These are phyloP conservation scores for Apiospora koreana DNA, from an alignment of 2,329 filamentous ascomycete species.

Conservation along the genomic window DNA sequence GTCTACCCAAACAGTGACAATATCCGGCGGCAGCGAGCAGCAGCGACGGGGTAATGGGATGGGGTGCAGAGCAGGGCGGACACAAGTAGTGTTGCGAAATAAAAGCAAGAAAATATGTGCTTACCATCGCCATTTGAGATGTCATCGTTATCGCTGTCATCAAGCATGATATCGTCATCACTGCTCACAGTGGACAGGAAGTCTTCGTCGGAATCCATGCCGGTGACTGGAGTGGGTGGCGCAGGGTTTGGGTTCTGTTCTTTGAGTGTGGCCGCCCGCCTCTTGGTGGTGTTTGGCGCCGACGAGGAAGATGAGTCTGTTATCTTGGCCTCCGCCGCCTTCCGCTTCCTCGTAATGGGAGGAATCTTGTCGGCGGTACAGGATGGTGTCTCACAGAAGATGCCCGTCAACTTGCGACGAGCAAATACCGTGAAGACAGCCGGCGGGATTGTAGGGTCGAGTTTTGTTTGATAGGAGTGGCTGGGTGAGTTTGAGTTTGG, in stretches of 20 bases:
- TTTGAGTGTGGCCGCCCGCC: slow-evolving; percentile 25
- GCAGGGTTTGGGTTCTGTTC: slow-evolving; percentile 39
- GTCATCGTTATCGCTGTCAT: slow-evolving; percentile 75
- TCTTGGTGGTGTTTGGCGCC: slow-evolving; percentile 21
- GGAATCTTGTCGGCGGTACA: slow-evolving; percentile 52
- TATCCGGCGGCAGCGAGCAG: background rate
- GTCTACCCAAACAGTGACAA: background rate
- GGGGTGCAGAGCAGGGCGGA: background rate
- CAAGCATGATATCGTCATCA: slow-evolving; percentile 72
- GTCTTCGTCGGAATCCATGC: slow-evolving; percentile 95
- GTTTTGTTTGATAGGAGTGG: background rate
- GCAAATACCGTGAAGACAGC: slow-evolving; percentile 13
- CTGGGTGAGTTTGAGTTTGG: background rate
- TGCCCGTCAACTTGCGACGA: slow-evolving; percentile 19
- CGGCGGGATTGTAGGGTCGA: background rate
- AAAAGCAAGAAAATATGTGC: background rate
- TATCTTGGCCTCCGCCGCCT: slow-evolving; percentile 66
- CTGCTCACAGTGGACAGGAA: slow-evolving; percentile 85
- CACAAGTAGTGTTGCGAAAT: slow-evolving; percentile 14
- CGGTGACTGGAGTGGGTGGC: slow-evolving; percentile 61
- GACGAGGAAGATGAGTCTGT: slow-evolving; percentile 31
- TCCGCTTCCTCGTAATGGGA: slow-evolving; percentile 60
- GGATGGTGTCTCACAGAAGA: slow-evolving; percentile 21
- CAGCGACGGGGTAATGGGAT: background rate
- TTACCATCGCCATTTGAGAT: slow-evolving; percentile 52